phyloP scores from a whole-genome alignment of 495 filamentous ascomycete species.

The Rhypophila decipiens region DNA sequence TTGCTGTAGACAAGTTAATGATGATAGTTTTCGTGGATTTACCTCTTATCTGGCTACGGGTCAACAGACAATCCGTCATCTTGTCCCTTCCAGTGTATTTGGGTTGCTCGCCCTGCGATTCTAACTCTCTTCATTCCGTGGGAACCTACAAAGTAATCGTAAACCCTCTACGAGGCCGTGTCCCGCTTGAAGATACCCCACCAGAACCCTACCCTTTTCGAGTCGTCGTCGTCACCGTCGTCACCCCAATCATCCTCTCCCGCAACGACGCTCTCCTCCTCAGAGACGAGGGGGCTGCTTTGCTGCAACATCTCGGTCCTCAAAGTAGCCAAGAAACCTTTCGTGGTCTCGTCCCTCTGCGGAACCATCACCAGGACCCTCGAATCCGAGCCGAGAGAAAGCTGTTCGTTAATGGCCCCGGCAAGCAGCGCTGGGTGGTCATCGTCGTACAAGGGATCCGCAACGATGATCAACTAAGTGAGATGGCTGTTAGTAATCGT shows the following conservation, averaged over 20 bases:
- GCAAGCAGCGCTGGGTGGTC: constrained; percentile 39
- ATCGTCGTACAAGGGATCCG: constrained; percentile 44
- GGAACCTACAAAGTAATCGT: too few species aligned
- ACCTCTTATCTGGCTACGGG: too few species aligned
- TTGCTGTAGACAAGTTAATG: too few species aligned
- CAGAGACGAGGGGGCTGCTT: constrained; percentile 17
- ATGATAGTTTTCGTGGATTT: too few species aligned
- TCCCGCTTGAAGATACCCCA: constrained; percentile 36
- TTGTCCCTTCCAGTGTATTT: too few species aligned
- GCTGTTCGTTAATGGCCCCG: constrained; percentile 33
- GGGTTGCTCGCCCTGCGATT: too few species aligned
- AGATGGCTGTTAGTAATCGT: neutral
- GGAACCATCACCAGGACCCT: constrained; percentile 41
- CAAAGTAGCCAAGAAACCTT: constrained; percentile 23
- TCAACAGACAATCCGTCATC: too few species aligned
- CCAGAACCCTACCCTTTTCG: constrained; percentile 35
- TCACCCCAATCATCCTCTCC: constrained; percentile 42
- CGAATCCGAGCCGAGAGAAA: constrained; percentile 25
- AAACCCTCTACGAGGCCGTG: too few species aligned
- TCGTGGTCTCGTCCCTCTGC: constrained; percentile 34
- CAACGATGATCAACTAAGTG: constrained; percentile 34
- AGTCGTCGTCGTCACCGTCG: constrained; percentile 30
- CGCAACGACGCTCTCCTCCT: constrained; percentile 28
- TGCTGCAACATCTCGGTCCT: constrained; percentile 16
- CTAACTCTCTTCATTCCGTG: too few species aligned